These are phyloP conservation scores for Ustilago trichophora DNA, from an alignment of 1,284 basidiomycete species.

Conservation along the genomic window DNA sequence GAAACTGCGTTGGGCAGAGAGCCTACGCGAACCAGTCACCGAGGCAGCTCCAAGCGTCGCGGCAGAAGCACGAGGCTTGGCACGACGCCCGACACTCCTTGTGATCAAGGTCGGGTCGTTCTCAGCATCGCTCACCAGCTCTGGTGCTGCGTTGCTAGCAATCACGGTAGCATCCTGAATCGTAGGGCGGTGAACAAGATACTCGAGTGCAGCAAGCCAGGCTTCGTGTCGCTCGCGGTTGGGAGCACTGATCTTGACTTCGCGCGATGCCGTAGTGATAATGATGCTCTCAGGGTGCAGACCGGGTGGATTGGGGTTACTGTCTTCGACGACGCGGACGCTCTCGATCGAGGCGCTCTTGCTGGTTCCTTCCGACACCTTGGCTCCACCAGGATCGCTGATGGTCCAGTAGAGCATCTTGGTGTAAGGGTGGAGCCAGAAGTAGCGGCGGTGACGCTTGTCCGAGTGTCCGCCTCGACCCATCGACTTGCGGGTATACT, in stretches of 20 bases:
- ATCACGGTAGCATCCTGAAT: constrained; percentile 45
- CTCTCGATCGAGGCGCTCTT: constrained; percentile 98
- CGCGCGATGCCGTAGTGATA: constrained; percentile 88
- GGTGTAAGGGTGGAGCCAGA: constrained; percentile 99
- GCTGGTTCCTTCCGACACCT: constrained; percentile 87
- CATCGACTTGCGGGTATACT: constrained; percentile 91
- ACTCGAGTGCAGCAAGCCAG: constrained; percentile 76
- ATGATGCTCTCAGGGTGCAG: constrained; percentile 91
- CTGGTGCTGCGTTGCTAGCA: constrained; percentile 29
- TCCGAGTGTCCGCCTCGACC: constrained; percentile 86
- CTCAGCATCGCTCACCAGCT: constrained; percentile 33
- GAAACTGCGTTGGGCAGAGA: constrained; percentile 64
- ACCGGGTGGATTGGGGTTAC: constrained; percentile 90
- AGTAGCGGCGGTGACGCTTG: constrained; percentile 91
- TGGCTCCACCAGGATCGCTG: constrained; percentile 86
- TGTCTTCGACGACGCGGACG: constrained; percentile 87
- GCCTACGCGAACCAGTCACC: constrained; percentile 33
- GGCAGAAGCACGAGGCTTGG: constrained; percentile 32
- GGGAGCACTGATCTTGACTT: constrained; percentile 96
- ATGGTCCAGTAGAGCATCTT: constrained; percentile 98
- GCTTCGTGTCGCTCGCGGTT: constrained; percentile 94
- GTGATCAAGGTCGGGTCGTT: constrained; percentile 27
- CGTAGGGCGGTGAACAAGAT: constrained; percentile 49
- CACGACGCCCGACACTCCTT: constrained; percentile 20
- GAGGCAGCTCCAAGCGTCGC: constrained; percentile 32